These are phyloP conservation scores for Hawksworthiomyces lignivorus DNA, from an alignment of 2,329 filamentous ascomycete species.

Conservation along the genomic window DNA sequence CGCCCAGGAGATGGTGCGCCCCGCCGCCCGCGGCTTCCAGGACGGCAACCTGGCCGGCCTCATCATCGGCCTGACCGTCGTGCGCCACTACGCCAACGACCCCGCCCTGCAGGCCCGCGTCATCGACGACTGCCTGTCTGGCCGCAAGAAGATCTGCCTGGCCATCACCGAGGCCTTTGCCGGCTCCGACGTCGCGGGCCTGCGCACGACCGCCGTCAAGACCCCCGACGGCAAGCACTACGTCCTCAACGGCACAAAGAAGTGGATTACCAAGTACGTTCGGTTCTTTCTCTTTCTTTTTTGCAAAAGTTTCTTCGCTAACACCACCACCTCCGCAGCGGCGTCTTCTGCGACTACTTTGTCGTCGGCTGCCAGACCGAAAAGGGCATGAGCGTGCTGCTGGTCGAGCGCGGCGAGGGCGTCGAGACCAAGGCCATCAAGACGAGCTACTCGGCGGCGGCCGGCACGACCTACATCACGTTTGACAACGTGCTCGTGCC, in stretches of 20 bases:
- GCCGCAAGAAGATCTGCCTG: constrained; percentile 81
- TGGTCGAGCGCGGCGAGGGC: constrained; percentile 66
- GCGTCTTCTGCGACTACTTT: constrained; percentile 72
- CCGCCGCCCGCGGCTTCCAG: constrained; percentile 71
- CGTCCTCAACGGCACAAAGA: constrained; percentile 67
- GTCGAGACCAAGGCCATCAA: constrained; percentile 73
- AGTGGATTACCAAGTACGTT: constrained; percentile 69
- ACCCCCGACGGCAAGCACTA: constrained; percentile 69
- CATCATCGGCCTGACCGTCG: constrained; percentile 72
- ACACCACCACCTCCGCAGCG: constrained; percentile 9
- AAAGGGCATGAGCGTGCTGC: constrained; percentile 69
- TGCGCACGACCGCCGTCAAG: constrained; percentile 71
- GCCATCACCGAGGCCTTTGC: constrained; percentile 87
- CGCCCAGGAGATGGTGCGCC: constrained; percentile 62
- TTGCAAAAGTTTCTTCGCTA: no score
- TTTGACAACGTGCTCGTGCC: constrained; percentile 86
- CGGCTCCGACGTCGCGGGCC: constrained; percentile 71
- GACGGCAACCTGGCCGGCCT: constrained; percentile 85
- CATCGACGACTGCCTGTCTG: constrained; percentile 64
- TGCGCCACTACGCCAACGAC: constrained; percentile 71
- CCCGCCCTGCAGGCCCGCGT: constrained; percentile 58
- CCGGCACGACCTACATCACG: constrained; percentile 71
- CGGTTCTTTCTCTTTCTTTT: background rate
- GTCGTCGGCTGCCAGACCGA: constrained; percentile 72
- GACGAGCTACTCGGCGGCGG: constrained; percentile 71